Evolutionary conservation across 495 filamentous ascomycete genomes (phyloP).

Genomic region (Terfezia claveryi): DNA sequence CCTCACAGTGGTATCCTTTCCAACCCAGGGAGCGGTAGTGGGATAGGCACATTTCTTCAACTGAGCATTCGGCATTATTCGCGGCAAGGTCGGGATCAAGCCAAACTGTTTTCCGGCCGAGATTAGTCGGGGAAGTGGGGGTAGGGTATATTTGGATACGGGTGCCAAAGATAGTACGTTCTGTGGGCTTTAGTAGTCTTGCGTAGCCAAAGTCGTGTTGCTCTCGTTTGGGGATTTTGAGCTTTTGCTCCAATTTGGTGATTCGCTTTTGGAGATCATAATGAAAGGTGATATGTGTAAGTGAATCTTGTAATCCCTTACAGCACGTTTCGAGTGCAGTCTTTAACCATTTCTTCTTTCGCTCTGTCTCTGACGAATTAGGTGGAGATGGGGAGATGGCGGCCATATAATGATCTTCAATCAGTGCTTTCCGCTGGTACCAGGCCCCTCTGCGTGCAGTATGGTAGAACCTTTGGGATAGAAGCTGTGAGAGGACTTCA

Average conservation of each 20-base stretch:
- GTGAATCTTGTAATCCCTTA: constrained; percentile 58
- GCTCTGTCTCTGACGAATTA: constrained; percentile 27
- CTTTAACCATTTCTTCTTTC: constrained; percentile 67
- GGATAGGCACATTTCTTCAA: constrained; percentile 75
- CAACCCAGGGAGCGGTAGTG: constrained; percentile 57
- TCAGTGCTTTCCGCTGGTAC: constrained; percentile 85
- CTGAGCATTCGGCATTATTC: constrained; percentile 45
- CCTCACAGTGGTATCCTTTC: constrained; percentile 88
- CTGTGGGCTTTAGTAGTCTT: constrained; percentile 47
- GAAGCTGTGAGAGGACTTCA: constrained; percentile 47
- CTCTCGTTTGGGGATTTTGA: constrained; percentile 63
- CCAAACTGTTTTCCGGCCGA: constrained; percentile 68
- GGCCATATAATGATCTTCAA: constrained; percentile 91
- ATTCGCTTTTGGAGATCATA: constrained; percentile 88
- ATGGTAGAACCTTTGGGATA: constrained; percentile 67
- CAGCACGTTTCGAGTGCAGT: constrained; percentile 69
- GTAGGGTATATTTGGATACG: constrained; percentile 27
- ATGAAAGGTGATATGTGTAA: constrained; percentile 80
- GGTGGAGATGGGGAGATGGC: constrained; percentile 27
- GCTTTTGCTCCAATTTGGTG: constrained; percentile 56
- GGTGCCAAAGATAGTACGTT: constrained; percentile 47
- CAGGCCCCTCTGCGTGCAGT: constrained; percentile 64
- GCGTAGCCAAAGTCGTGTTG: constrained; percentile 90
- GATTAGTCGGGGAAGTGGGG: neutral
- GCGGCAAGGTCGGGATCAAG: constrained; percentile 33